Evolutionary conservation across 495 filamentous ascomycete species (phyloP).

Genomic region (Entonaema liquescens): DNA sequence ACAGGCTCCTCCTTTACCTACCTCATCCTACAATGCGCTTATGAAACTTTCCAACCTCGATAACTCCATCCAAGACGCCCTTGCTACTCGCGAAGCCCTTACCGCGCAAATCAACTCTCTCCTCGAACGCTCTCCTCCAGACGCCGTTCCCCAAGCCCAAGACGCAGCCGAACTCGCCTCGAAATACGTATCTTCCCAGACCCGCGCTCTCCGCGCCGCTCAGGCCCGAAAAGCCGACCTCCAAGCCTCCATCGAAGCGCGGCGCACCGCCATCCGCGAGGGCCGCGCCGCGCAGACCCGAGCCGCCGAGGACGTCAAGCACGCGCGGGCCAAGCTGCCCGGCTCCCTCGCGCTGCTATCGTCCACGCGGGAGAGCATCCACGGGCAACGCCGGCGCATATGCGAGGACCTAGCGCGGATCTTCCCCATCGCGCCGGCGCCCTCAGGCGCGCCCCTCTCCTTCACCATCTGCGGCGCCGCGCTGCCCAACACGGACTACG

Average conservation of each 20-base stretch:
- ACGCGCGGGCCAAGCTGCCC: constrained; percentile 67
- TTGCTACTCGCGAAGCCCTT: constrained; percentile 77
- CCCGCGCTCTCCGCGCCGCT: constrained; percentile 67
- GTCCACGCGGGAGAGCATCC: constrained; percentile 67
- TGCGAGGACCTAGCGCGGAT: constrained; percentile 80
- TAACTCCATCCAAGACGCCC: constrained; percentile 89
- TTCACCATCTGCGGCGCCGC: constrained; percentile 80
- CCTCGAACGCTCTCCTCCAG: constrained; percentile 58
- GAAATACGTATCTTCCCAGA: constrained; percentile 69
- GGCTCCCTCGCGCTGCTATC: constrained; percentile 62
- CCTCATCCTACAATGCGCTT: constrained; percentile 88
- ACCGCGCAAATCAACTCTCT: constrained; percentile 80
- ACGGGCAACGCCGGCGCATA: constrained; percentile 84
- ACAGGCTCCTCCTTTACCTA: constrained; percentile 56
- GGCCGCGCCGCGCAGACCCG: constrained; percentile 68
- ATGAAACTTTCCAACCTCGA: constrained; percentile 91
- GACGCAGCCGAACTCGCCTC: constrained; percentile 68
- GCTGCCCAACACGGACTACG: constrained; percentile 81
- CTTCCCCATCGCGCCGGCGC: constrained; percentile 78
- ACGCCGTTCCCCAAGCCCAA: constrained; percentile 68
- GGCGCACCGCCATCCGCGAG: constrained; percentile 70
- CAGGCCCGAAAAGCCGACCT: constrained; percentile 69
- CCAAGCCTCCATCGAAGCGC: constrained; percentile 67
- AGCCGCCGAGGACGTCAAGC: constrained; percentile 61
- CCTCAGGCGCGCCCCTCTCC: constrained; percentile 61